A percentile compares a stretch with the other conserved stretches of the same genome.
phyloP scores from a whole-genome alignment of 164 flowering plant genomes.

The Platanus orientalis region DNA sequence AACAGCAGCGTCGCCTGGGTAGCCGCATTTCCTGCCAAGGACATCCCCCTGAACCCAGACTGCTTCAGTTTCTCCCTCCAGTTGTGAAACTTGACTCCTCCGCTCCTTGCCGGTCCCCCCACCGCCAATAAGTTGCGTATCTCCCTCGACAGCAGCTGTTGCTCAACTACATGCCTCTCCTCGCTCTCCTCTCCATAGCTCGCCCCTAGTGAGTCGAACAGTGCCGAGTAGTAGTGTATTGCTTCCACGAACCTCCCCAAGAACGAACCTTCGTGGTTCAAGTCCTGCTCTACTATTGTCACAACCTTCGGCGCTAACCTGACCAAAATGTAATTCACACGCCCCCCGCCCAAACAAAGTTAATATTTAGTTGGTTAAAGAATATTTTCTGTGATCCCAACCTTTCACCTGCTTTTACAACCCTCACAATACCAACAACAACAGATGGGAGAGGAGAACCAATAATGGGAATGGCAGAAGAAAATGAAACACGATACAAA shows the following conservation, averaged over 20 bases:
- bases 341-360: no score
- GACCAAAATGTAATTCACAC: conserved; percentile 16
- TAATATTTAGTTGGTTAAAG: background rate
- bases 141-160: conserved; percentile 83
- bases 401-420: no score
- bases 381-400: no score
- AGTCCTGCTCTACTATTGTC: conserved; percentile 95
- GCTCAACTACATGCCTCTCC: conserved; percentile 92
- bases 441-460: background rate
- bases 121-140: conserved; percentile 66
- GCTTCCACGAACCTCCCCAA: conserved; percentile 94
- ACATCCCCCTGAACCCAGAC: conserved; percentile 73
- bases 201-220: conserved; percentile 92
- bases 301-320: conserved; percentile 96
- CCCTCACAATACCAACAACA: background rate
- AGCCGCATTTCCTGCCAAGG: conserved; percentile 88
- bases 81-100: conserved; percentile 67
- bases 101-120: conserved; percentile 70
- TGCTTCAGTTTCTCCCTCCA: conserved; percentile 92
- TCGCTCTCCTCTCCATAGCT: conserved; percentile 96
- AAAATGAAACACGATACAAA: no score
- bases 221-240: conserved; percentile 95
- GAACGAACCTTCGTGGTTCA: conserved; percentile 83
- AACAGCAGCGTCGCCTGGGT: conserved; percentile 85
- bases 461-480: no score